phyloP scores from a whole-genome alignment of 2,329 filamentous ascomycete genomes.

The Botrytis pseudocinerea region DNA sequence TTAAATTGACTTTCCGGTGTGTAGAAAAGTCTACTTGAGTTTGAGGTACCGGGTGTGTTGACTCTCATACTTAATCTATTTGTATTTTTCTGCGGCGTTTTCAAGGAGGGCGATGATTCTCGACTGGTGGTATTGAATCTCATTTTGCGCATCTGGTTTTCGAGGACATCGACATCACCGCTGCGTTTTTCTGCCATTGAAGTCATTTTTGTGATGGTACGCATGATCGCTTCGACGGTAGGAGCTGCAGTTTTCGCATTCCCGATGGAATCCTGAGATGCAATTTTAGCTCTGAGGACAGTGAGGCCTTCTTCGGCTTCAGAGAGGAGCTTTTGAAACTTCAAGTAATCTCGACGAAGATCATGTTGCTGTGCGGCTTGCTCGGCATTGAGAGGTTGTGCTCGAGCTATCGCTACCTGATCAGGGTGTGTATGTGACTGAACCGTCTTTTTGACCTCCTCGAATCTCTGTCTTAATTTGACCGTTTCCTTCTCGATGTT shows the following conservation, averaged over 20 bases:
- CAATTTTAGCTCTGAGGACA: conserved; percentile 76
- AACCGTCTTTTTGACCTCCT: conserved; percentile 77
- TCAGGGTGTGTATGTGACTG: conserved; percentile 68
- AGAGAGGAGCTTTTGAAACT: conserved; percentile 71
- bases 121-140: conserved; percentile 50
- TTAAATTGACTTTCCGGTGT: conserved; percentile 38
- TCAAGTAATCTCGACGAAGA: conserved; percentile 72
- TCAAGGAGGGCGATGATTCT: conserved; percentile 47
- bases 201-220: conserved; percentile 91
- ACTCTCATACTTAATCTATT: conserved; percentile 31
- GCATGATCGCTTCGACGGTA: conserved; percentile 87
- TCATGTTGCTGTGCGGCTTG: conserved; percentile 82
- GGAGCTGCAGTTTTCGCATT: conserved; percentile 55
- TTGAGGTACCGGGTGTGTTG: conserved; percentile 32
- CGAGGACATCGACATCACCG: conserved; percentile 86
- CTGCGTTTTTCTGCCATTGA: conserved; percentile 88
- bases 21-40: conserved; percentile 36
- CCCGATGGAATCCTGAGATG: conserved; percentile 55
- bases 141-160: conserved; percentile 79
- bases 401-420: conserved; percentile 61
- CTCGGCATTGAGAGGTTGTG: conserved; percentile 79
- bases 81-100: conserved; percentile 39
- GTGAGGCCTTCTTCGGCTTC: conserved; percentile 80
- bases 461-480: conserved; percentile 71
- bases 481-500: conserved; percentile 69